Evolutionary conservation across 768 basidiomycete genomes (phyloP).

Genomic region (Candolleomyces aberdarensis): DNA sequence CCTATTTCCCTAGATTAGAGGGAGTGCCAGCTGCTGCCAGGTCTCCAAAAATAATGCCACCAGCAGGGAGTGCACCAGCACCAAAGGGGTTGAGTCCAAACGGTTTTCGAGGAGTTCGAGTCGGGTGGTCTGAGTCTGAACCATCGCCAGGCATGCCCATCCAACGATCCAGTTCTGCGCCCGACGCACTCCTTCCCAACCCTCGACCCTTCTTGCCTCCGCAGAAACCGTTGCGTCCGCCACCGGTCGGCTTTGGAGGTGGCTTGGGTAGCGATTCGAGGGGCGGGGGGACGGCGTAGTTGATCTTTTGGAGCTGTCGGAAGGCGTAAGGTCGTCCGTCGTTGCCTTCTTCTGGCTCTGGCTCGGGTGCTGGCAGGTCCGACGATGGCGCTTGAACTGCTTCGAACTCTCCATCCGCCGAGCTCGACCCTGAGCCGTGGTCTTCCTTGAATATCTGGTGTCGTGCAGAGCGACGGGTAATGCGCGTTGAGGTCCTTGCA

Average conservation of each 20-base stretch:
- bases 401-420: constrained; percentile 28
- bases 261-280: constrained; percentile 65
- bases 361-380: constrained; percentile 53
- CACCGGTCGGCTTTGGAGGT: constrained; percentile 30
- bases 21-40: constrained; percentile 68
- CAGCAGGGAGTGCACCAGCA: constrained; percentile 47
- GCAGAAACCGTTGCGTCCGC: constrained; percentile 25
- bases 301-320: constrained; percentile 63
- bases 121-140: constrained; percentile 72
- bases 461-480: constrained; percentile 38
- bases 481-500: background rate
- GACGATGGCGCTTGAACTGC: constrained; percentile 55
- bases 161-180: constrained; percentile 74
- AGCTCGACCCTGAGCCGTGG: constrained; percentile 39
- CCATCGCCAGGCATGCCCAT: constrained; percentile 75
- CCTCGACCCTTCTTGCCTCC: constrained; percentile 37
- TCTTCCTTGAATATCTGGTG: constrained; percentile 32
- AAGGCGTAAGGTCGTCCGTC: constrained; percentile 64
- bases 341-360: constrained; percentile 41
- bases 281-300: constrained; percentile 81
- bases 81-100: constrained; percentile 50
- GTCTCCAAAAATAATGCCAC: constrained; percentile 61
- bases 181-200: constrained; percentile 76
- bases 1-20: constrained; percentile 81
- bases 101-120: constrained; percentile 65